phyloP scores from a whole-genome alignment of 805 yeast species.

The Yarrowia sp. region DNA sequence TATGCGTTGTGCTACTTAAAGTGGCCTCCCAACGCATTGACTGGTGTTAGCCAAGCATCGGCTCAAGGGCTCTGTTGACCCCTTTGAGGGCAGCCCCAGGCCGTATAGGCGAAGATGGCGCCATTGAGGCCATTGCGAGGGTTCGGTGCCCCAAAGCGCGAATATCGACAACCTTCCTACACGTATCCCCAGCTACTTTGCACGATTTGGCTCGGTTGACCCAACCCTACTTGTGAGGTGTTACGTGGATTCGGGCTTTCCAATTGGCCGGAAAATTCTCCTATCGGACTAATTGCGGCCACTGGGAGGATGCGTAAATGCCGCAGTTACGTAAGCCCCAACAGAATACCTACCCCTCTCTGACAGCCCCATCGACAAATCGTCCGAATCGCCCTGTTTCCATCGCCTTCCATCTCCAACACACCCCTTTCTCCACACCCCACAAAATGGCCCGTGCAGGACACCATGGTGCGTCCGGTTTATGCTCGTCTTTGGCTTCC shows the following conservation, averaged over 20 bases:
- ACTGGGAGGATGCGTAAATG: slow-evolving; percentile 8
- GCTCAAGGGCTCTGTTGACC: not conserved
- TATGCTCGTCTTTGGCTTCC: slow-evolving; percentile 6
- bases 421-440: slow-evolving; percentile 22
- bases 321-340: slow-evolving; percentile 22
- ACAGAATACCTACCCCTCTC: slow-evolving; percentile 3
- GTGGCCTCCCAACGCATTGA: slow-evolving; percentile 14
- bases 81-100: too few relatives aligned
- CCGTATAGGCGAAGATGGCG: not conserved
- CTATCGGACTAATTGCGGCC: slow-evolving; percentile 25
- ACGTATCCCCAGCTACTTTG: not conserved
- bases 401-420: slow-evolving; percentile 4
- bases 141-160: not conserved
- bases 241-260: too few relatives aligned
- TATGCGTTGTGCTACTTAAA: slow-evolving; percentile 15
- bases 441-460: slow-evolving; percentile 4
- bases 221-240: not conserved
- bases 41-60: not conserved
- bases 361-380: not conserved
- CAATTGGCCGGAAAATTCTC: not conserved
- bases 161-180: not conserved
- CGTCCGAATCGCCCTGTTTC: not conserved
- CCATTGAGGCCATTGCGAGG: not conserved
- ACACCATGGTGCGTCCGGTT: slow-evolving; percentile 1
- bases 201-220: too few relatives aligned